Evolutionary conservation across 805 yeast genomes (phyloP).

Genomic region (Candida michaelii): DNA sequence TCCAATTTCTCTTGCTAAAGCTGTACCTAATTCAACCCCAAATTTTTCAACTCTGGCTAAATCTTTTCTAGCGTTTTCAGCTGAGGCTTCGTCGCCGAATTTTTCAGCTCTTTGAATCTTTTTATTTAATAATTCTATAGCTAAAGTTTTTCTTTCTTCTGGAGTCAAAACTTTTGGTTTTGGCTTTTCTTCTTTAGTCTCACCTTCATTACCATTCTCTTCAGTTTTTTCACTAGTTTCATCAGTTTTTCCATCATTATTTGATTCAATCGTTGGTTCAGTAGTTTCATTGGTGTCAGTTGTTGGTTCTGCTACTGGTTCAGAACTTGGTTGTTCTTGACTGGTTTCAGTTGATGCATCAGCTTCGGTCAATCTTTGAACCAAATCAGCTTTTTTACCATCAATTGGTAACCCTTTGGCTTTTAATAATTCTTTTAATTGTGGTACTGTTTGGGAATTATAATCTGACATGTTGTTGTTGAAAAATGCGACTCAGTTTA

Average conservation of each 20-base stretch:
- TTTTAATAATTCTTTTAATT: conserved; percentile 76
- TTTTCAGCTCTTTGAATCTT: conserved; percentile 73
- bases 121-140: conserved; percentile 63
- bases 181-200: conserved; percentile 24
- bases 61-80: conserved; percentile 56
- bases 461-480: conserved; percentile 45
- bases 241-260: neutral
- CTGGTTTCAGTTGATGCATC: conserved; percentile 35
- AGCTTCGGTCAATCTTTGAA: conserved; percentile 60
- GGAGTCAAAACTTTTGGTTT: conserved; percentile 49
- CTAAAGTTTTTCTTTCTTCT: conserved; percentile 69
- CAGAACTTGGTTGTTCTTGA: conserved; percentile 10
- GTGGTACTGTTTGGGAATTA: conserved; percentile 73
- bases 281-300: conserved; percentile 15
- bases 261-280: conserved; percentile 11
- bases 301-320: conserved; percentile 13
- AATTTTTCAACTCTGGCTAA: conserved; percentile 77
- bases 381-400: conserved; percentile 81
- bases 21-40: conserved; percentile 70
- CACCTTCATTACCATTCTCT: conserved; percentile 6
- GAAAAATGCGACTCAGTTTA: conserved; percentile 8
- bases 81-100: conserved; percentile 67
- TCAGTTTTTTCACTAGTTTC: neutral
- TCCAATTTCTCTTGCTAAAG: conserved; percentile 68
- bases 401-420: conserved; percentile 62